Conservation (phyloP, 1,284 basidiomycete genomes). For the Sutorius eximius region DNA sequence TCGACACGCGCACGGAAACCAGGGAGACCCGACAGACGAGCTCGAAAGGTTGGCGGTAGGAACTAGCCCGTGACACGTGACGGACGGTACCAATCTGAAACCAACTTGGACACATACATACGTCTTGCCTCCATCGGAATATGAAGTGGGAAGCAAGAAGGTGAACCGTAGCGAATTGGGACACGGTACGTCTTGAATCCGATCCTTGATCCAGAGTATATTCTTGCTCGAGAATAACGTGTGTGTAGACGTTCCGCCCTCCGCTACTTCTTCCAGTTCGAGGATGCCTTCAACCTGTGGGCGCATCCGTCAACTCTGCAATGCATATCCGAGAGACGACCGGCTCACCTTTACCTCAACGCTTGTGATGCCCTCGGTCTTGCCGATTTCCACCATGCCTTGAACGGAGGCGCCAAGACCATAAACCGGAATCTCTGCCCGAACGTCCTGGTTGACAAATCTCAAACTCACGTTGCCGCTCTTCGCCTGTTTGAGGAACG, state of each 20-base stretch:
- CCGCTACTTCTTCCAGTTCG: constrained; percentile 61
- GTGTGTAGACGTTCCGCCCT: constrained; percentile 53
- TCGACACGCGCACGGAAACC: constrained; percentile 62
- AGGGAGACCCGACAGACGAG: constrained; percentile 62
- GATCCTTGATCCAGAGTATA: constrained; percentile 58
- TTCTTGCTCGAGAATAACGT: constrained; percentile 52
- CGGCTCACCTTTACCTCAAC: constrained; percentile 61
- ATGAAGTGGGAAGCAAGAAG: constrained; percentile 56
- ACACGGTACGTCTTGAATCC: constrained; percentile 42
- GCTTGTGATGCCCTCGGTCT: constrained; percentile 53
- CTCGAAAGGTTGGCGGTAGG: constrained; percentile 63
- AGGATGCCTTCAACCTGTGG: constrained; percentile 60
- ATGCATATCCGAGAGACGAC: background rate
- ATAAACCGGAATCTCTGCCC: constrained; percentile 54
- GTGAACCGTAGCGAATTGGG: constrained; percentile 54
- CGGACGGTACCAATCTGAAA: constrained; percentile 3
- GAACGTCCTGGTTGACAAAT: constrained; percentile 52
- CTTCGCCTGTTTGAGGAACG: constrained; percentile 63
- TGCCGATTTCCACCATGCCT: constrained; percentile 56
- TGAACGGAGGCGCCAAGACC: constrained; percentile 52
- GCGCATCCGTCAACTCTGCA: constrained; percentile 14
- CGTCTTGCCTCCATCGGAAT: constrained; percentile 51
- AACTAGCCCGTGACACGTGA: constrained; percentile 37
- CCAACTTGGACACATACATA: constrained; percentile 48
- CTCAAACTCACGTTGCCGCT: constrained; percentile 52